Conservation (phyloP, 768 basidiomycete species). For the Panaeolus papilionaceus region DNA sequence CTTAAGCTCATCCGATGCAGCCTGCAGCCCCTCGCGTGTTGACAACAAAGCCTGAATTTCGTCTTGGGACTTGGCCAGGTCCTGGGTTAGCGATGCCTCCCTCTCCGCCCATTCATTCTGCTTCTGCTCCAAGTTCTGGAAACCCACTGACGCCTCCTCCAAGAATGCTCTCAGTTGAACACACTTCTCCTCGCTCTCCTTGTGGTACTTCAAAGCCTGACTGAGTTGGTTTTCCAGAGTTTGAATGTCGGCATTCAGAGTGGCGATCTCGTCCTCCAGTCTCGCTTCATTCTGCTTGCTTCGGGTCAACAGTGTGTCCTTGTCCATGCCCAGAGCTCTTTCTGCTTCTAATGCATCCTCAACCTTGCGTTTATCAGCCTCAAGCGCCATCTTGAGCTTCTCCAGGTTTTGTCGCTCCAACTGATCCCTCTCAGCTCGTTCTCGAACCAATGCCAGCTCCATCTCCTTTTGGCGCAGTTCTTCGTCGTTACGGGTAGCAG, state of each 20-base stretch:
- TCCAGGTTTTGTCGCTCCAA: slow-evolving; percentile 81
- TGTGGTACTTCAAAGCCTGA: slow-evolving; percentile 76
- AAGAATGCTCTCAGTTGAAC: slow-evolving; percentile 74
- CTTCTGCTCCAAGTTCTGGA: slow-evolving; percentile 81
- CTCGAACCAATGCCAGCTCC: slow-evolving; percentile 80
- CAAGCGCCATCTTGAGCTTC: slow-evolving; percentile 79
- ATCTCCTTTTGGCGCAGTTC: slow-evolving; percentile 88
- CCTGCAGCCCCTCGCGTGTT: slow-evolving; percentile 68
- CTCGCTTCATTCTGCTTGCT: slow-evolving; percentile 87
- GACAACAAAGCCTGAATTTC: slow-evolving; percentile 63
- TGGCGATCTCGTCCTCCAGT: slow-evolving; percentile 83
- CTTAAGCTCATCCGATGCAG: slow-evolving; percentile 72
- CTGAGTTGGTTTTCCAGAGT: slow-evolving; percentile 87
- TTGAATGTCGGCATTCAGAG: slow-evolving; percentile 84
- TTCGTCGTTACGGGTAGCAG: slow-evolving; percentile 91
- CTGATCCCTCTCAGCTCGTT: slow-evolving; percentile 87
- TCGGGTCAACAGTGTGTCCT: slow-evolving; percentile 81
- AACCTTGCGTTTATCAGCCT: slow-evolving; percentile 83
- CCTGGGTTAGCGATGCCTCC: slow-evolving; percentile 68
- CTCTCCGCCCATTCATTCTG: slow-evolving; percentile 68
- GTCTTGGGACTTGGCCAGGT: slow-evolving; percentile 61
- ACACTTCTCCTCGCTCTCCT: slow-evolving; percentile 81
- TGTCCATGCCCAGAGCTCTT: slow-evolving; percentile 78
- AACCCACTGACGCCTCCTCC: slow-evolving; percentile 85
- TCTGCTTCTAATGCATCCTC: slow-evolving; percentile 87